These are phyloP conservation scores for Pseudevernia furfuracea DNA, from an alignment of 495 filamentous ascomycete genomes.

Conservation along the genomic window DNA sequence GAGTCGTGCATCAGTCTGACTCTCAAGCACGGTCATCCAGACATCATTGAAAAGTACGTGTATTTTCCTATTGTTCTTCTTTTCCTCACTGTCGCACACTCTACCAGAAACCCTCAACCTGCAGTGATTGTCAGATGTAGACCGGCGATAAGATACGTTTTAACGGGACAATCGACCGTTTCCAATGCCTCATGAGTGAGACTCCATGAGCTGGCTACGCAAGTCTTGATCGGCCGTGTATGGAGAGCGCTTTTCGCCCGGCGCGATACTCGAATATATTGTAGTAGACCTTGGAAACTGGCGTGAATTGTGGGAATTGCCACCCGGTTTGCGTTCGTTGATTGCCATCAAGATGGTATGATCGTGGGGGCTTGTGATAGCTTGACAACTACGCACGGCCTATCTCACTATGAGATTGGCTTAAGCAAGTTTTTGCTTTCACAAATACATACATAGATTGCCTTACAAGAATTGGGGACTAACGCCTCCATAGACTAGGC, in stretches of 20 bases:
- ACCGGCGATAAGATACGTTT: neutral
- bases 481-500: constrained; percentile 43
- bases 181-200: neutral
- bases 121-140: neutral
- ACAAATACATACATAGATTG: constrained; percentile 2
- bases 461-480: constrained; percentile 16
- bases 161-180: neutral
- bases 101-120: neutral
- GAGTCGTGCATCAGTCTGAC: constrained; percentile 53
- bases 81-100: neutral
- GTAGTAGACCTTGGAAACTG: neutral
- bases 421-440: neutral
- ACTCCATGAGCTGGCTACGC: neutral
- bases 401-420: neutral
- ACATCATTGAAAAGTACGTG: constrained; percentile 59
- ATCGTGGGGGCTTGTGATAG: neutral
- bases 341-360: neutral
- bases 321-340: neutral
- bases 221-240: neutral
- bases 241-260: neutral
- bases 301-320: neutral
- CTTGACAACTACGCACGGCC: neutral
- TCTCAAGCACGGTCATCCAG: constrained; percentile 53
- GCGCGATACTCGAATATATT: neutral
- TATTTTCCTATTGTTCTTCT: constrained; percentile 22